Evolutionary conservation across 805 yeast genomes (phyloP).

Genomic region (Priceomyces castillae): DNA sequence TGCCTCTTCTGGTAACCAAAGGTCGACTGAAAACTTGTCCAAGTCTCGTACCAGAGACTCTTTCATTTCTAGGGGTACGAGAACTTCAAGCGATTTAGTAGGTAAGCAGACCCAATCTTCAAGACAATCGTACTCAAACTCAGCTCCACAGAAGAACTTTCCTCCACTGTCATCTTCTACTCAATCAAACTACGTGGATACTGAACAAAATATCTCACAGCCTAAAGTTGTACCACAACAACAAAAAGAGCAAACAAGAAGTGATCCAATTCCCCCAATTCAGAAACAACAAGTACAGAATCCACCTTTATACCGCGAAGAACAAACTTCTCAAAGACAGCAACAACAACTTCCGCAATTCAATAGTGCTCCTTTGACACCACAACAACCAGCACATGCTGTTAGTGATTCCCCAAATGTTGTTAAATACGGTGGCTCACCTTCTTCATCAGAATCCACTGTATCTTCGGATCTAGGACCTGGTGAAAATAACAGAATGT

Average conservation of each 20-base stretch:
- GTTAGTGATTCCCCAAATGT: constrained; percentile 29
- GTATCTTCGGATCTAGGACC: constrained; percentile 23
- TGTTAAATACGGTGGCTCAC: constrained; percentile 27
- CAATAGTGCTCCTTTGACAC: constrained; percentile 7
- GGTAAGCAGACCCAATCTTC: not conserved
- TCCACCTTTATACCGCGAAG: not conserved
- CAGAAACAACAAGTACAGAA: not conserved
- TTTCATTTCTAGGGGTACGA: constrained; percentile 9
- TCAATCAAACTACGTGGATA: not conserved
- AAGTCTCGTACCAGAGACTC: constrained; percentile 11
- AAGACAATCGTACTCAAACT: not conserved
- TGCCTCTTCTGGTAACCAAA: constrained; percentile 8
- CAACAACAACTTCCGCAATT: constrained; percentile 1
- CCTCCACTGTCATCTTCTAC: not conserved
- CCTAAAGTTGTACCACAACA: not conserved
- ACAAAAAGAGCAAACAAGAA: not conserved
- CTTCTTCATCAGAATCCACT: not conserved
- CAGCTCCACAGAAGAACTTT: not conserved
- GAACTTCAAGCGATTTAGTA: constrained; percentile 1
- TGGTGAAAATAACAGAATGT: constrained; percentile 19
- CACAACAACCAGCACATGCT: constrained; percentile 6
- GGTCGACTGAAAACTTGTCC: constrained; percentile 5
- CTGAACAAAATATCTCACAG: not conserved
- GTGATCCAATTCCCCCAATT: not conserved
- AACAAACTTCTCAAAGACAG: not conserved